Percentiles rank a stretch among this genome's conserved stretches.
phyloP scores from a whole-genome alignment of 306 rosid genomes.

The Fragaria vesca region DNA sequence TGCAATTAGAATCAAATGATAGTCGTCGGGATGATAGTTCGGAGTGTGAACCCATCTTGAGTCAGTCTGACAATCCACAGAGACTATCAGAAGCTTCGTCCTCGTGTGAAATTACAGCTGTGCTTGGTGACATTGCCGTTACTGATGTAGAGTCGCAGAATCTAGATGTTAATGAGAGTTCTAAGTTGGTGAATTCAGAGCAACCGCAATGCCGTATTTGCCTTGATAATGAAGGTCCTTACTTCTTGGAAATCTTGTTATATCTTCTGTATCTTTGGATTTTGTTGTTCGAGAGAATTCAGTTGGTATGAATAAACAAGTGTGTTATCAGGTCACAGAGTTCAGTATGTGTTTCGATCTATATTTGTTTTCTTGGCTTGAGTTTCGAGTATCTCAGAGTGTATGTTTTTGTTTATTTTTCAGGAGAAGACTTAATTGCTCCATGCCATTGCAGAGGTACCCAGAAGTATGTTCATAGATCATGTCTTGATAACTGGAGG shows the following conservation, averaged over 20 bases:
- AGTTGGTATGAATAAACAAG: not conserved
- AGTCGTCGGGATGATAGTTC: constrained; percentile 52
- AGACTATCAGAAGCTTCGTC: constrained; percentile 51
- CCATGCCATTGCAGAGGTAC: constrained; percentile 99
- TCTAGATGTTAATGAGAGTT: constrained; percentile 49
- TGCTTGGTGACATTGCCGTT: constrained; percentile 31
- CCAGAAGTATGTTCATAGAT: constrained; percentile 88
- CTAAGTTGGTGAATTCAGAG: constrained; percentile 63
- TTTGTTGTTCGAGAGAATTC: not conserved
- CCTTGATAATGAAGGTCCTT: constrained; percentile 83
- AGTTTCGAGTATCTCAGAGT: constrained; percentile 6
- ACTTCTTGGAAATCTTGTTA: constrained; percentile 18
- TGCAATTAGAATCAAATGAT: constrained; percentile 78
- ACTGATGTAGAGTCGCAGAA: constrained; percentile 41
- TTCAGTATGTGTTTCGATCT: not conserved
- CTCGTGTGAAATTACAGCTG: constrained; percentile 68
- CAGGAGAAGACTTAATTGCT: constrained; percentile 94
- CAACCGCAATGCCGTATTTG: constrained; percentile 93
- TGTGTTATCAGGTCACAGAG: constrained; percentile 5
- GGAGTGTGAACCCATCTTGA: constrained; percentile 77
- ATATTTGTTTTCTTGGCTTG: constrained; percentile 5
- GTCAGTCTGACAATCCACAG: constrained; percentile 45
- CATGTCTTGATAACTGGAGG: constrained; percentile 98
- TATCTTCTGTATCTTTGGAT: constrained; percentile 14
- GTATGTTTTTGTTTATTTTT: constrained; percentile 17